These are phyloP conservation scores for Papilionanthe hybrid DNA, from an alignment of 116 monocot species.

Conservation along the genomic window DNA sequence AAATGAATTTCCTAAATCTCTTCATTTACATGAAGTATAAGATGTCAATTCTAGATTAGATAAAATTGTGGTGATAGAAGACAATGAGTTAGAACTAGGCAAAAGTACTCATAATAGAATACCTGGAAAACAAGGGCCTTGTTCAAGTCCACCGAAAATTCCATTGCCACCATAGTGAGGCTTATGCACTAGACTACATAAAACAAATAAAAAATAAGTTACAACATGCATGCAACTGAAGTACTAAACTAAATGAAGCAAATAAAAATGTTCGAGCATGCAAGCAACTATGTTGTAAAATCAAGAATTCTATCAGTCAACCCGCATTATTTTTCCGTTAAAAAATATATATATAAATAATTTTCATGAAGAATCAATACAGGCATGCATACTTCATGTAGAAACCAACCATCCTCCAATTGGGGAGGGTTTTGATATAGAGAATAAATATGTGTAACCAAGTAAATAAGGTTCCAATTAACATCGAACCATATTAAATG, in stretches of 20 bases:
- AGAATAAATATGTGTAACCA: no score
- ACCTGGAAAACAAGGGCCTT: conserved; percentile 99
- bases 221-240: background rate
- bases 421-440: no score
- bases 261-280: background rate
- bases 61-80: background rate
- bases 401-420: no score
- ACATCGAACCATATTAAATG: no score
- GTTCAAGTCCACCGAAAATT: conserved; percentile 75
- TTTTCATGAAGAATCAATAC: no score
- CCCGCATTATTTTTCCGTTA: background rate
- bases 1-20: background rate
- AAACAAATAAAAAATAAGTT: conserved; percentile 2
- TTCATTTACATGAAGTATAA: background rate
- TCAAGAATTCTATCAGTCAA: background rate
- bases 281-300: background rate
- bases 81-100: background rate
- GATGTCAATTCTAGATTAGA: background rate
- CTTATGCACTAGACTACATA: conserved; percentile 6
- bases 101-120: background rate
- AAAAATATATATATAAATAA: background rate
- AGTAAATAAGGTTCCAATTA: no score
- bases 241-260: background rate
- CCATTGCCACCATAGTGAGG: conserved; percentile 64
- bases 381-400: no score